Conservation (phyloP, 441 rosid species). For the Pelargonium exstipulatum region DNA sequence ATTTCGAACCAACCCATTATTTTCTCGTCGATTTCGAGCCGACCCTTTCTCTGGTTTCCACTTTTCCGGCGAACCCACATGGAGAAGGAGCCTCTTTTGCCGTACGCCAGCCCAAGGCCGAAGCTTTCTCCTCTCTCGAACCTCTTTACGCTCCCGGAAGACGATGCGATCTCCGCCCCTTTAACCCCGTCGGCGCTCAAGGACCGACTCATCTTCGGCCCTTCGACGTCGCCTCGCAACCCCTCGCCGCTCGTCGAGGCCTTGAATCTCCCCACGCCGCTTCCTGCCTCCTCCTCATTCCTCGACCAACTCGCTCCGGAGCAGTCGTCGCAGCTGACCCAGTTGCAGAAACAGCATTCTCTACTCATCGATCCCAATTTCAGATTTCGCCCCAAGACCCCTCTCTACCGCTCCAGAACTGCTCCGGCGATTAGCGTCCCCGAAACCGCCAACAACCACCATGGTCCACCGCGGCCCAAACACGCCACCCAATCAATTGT, state of each 20-base stretch:
- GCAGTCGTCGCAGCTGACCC: conserved; percentile 19
- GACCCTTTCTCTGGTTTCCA: background rate
- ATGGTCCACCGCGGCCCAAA: conserved; percentile 31
- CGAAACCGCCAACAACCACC: conserved; percentile 38
- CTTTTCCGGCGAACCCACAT: conserved; percentile 21
- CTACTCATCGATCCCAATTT: conserved; percentile 33
- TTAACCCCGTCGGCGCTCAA: conserved; percentile 63
- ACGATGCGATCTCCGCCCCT: conserved; percentile 51
- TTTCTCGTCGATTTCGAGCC: background rate
- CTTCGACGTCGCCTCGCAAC: conserved; percentile 34
- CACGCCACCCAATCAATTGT: conserved; percentile 55
- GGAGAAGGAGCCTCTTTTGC: conserved; percentile 56
- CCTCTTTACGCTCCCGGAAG: conserved; percentile 63
- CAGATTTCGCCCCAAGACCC: conserved; percentile 29
- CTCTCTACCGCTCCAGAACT: conserved; percentile 64
- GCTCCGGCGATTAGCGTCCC: conserved; percentile 52
- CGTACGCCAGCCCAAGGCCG: conserved; percentile 30
- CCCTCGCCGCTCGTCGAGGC: conserved; percentile 43
- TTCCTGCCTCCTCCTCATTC: conserved; percentile 23
- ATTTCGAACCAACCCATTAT: background rate
- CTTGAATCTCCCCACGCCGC: conserved; percentile 33
- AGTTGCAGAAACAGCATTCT: conserved; percentile 16
- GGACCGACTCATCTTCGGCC: conserved; percentile 75
- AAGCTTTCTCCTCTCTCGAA: conserved; percentile 24
- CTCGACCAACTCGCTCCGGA: conserved; percentile 14